Evolutionary conservation across 345 rosid species (phyloP), one percentile per base, ranked within the genome.

Genomic region (Moricandia arvensis): DNA sequence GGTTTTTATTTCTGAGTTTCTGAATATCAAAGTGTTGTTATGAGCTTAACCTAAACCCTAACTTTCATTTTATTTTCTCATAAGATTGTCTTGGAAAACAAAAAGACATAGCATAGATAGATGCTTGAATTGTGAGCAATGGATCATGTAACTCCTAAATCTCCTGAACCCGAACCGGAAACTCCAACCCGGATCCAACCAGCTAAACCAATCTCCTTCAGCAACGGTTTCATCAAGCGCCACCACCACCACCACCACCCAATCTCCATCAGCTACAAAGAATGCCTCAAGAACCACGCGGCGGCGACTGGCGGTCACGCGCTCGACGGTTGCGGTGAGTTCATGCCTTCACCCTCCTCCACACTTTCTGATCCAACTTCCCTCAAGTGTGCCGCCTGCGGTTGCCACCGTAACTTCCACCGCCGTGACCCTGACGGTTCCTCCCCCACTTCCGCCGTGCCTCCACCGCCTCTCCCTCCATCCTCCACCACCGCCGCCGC

Each of bases 351-450:
- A 7, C 89, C 85, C 0, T 47, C 83, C 5, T 26, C 84, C 8
- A 13, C 75, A 9, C 59, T 66, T 43, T 51, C 71, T 21, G 89
- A 90, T 78, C 96, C 96, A 18, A 89, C 89, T 29, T 87, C 90
- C 37, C 71, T 90, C 61, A 90, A 85, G 73, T 90, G 96, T 63
- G 90, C 93, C 1, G 96, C 96, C 5, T 90, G 96, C 60, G 89
- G 91, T 58, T 90, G 96, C 79, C 96, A 90, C 82, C 93, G 91
- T 26, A 90, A 90, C 73, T 90, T 88, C 81, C 93, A 88, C 83
- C 91, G 89, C 78, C 90, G 90, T 0, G 89, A 85, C 17, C 86
- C 90, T 0, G 83, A 82, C 63, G 63, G 74, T 18, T 71, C 77
- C 5, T 75, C 71, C 17, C 11, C 24, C 67, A 6, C 38, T 13